Percentiles rank a stretch among this genome's conserved stretches.
Evolutionary conservation across 495 filamentous ascomycete genomes (phyloP).

Genomic region (Penicillium arizonense): DNA sequence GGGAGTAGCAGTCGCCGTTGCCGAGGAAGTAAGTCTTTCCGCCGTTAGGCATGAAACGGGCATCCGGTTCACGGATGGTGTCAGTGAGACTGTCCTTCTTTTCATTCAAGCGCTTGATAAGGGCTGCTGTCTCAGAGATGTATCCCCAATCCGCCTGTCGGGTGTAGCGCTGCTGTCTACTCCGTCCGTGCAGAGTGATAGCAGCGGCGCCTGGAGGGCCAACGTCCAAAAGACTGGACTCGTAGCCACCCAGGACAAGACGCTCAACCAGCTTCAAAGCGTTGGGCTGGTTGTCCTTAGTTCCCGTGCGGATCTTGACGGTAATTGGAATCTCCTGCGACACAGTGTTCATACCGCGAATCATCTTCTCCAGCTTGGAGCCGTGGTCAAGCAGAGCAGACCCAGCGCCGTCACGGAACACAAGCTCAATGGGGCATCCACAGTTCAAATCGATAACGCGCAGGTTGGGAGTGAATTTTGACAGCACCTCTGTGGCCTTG

Average conservation of each 20-base stretch:
- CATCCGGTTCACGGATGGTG: constrained; percentile 74
- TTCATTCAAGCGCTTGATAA: constrained; percentile 74
- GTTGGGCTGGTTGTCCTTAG: constrained; percentile 72
- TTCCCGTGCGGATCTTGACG: constrained; percentile 91
- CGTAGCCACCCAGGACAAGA: constrained; percentile 73
- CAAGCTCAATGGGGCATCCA: constrained; percentile 92
- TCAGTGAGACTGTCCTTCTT: constrained; percentile 63
- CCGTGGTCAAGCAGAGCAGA: constrained; percentile 89
- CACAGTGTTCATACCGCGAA: constrained; percentile 92
- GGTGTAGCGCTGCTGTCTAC: constrained; percentile 91
- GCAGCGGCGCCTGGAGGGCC: constrained; percentile 82
- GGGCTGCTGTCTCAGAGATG: constrained; percentile 82
- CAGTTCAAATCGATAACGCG: constrained; percentile 94
- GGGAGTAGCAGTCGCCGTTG: constrained; percentile 95
- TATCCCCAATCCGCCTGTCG: constrained; percentile 87
- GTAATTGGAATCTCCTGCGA: constrained; percentile 86
- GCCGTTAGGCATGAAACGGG: constrained; percentile 57
- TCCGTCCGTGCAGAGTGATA: constrained; percentile 90
- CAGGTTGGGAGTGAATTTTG: constrained; percentile 70
- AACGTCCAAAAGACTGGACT: constrained; percentile 54
- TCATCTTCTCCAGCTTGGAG: constrained; percentile 83
- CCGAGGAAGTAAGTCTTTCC: constrained; percentile 83
- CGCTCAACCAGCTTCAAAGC: constrained; percentile 79
- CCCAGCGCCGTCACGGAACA: constrained; percentile 82
- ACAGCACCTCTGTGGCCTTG: constrained; percentile 81